Evolutionary conservation across 768 basidiomycete species (phyloP), one percentile per base, ranked within the genome.

Genomic region (Auriscalpium orientale): DNA sequence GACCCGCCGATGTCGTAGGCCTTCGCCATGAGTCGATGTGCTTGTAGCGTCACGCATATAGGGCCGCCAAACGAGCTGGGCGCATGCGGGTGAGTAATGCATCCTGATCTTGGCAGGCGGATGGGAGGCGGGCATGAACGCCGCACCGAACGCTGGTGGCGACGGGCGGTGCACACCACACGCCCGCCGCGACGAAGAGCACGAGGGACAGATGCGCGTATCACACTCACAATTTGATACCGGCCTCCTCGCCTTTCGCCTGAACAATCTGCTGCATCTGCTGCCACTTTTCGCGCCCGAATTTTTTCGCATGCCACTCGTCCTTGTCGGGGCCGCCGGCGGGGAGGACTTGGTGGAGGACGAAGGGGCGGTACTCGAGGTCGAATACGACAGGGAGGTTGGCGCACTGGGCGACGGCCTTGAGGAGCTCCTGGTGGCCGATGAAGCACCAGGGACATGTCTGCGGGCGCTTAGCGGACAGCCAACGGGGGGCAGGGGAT

Each of bases 11-110:
- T 58, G 59, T 76, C 69, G 66, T 75, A 85, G 1, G 89, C 88
- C 65, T 88, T 86, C 54, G 80, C 79, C 34, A 84, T 75, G 28
- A 93, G 74, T 11, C 89, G 79, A 67, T 91, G 90, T 9, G 85
- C 85, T 18, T 76, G 72, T 38, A 76, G 82, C n/a, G 89, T 86
- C 63, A 82, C 80, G 53, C 79, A 76, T 58, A 91, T 74, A 13
- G 75, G 74, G 18, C 87, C 87, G 15, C 74, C 75, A 63, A 82
- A 82, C 4, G 74, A 72, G 52, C 87, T 89, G 62, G 15, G 8
- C 4, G 40, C 18, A 43, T 13, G 13, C 15, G 8, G 40, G 40
- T 43, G 40, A 43, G 40, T 8, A 43, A 51, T 34, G n/a, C 21
- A 36, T 18, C 13, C n/a, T 20, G 12, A 12, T 15, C 18, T 33